A percentile compares a stretch with the other conserved stretches of the same genome.
phyloP scores from a whole-genome alignment of 1,284 basidiomycete species.

The Phenoliferia sp. region DNA sequence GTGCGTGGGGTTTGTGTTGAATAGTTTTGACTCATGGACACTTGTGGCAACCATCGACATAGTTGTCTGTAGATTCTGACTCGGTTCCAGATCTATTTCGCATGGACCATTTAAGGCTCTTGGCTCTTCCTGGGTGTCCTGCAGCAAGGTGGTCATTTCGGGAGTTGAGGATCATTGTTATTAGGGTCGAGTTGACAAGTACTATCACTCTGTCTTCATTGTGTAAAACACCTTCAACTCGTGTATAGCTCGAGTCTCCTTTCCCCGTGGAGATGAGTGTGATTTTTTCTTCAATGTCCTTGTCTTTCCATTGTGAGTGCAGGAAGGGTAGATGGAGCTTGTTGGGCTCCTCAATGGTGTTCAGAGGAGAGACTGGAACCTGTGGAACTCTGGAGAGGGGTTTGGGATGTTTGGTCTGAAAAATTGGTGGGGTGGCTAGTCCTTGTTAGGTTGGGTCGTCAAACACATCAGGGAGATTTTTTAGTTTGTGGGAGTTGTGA shows the following conservation, averaged over 20 bases:
- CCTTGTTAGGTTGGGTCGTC: no score
- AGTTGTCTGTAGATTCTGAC: constrained; percentile 41
- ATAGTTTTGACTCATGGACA: constrained; percentile 46
- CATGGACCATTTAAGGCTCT: constrained; percentile 40
- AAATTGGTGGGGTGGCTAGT: no score
- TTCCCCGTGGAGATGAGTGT: neutral
- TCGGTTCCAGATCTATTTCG: constrained; percentile 50
- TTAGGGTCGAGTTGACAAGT: neutral
- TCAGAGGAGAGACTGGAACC: no score
- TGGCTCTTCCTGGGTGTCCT: constrained; percentile 12
- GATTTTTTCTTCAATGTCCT: neutral
- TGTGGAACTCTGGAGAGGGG: no score
- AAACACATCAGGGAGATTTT: no score
- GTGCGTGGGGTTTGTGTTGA: constrained; percentile 29
- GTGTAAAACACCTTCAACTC: neutral
- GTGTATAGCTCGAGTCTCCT: neutral
- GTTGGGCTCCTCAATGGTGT: no score
- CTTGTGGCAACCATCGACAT: constrained; percentile 44
- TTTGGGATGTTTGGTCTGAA: no score
- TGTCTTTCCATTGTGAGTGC: neutral
- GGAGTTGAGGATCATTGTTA: constrained; percentile 6
- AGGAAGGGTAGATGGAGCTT: neutral
- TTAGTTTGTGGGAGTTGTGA: no score
- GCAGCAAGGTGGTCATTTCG: constrained; percentile 9
- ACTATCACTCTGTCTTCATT: neutral